These are phyloP conservation scores for Endoconidiophora laricicola DNA, from an alignment of 2,329 filamentous ascomycete genomes.

Conservation along the genomic window DNA sequence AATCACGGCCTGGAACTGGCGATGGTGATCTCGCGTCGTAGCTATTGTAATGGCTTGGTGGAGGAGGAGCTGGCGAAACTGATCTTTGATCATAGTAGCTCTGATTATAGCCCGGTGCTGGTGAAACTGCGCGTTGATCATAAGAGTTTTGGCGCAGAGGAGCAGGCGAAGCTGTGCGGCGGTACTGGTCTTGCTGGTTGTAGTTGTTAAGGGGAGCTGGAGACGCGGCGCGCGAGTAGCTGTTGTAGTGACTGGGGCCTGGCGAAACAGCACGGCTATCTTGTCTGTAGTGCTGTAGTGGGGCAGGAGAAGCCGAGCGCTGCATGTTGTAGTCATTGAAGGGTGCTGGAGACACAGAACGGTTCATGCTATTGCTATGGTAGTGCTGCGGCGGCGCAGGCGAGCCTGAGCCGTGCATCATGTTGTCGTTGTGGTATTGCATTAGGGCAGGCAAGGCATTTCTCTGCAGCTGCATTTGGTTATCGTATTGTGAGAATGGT, in stretches of 20 bases:
- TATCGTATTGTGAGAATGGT: conserved; percentile 14
- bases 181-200: conserved; percentile 14
- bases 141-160: conserved; percentile 12
- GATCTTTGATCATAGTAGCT: conserved; percentile 11
- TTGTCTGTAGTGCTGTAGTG: conserved; percentile 16
- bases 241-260: conserved; percentile 17
- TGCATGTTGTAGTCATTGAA: conserved; percentile 18
- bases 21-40: conserved; percentile 18
- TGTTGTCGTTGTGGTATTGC: conserved; percentile 15
- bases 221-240: conserved; percentile 23
- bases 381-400: conserved; percentile 11
- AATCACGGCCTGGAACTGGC: conserved; percentile 21
- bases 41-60: conserved; percentile 10
- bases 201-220: conserved; percentile 20
- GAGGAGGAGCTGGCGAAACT: conserved; percentile 14
- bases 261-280: conserved; percentile 20
- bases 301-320: conserved; percentile 7
- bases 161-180: conserved; percentile 17
- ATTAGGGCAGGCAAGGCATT: conserved; percentile 24
- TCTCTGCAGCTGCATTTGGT: conserved; percentile 20
- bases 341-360: conserved; percentile 15
- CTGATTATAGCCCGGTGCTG: conserved; percentile 3
- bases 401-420: conserved; percentile 12
- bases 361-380: conserved; percentile 8
- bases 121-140: conserved; percentile 12